A percentile compares a stretch with the other conserved stretches of the same genome.
These are phyloP conservation scores for Dothideomycetidae sp. DNA, from an alignment of 2,329 filamentous ascomycete species.

Conservation along the genomic window DNA sequence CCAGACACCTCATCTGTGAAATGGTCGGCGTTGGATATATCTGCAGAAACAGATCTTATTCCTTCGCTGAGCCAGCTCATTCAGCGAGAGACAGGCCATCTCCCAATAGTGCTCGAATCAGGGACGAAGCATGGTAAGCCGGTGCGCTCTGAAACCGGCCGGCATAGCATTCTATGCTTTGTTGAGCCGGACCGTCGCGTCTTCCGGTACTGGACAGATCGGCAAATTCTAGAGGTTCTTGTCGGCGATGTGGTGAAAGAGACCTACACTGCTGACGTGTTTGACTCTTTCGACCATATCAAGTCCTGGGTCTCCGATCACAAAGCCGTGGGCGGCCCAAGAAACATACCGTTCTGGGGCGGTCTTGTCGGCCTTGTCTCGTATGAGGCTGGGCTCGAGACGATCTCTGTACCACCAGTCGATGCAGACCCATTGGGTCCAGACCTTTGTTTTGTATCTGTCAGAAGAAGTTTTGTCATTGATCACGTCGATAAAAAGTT, in stretches of 20 bases:
- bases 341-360: slow-evolving; percentile 53
- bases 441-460: slow-evolving; percentile 63
- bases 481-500: slow-evolving; percentile 51
- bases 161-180: slow-evolving; percentile 61
- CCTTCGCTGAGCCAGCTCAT: neutral
- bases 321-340: slow-evolving; percentile 20
- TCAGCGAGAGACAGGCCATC: neutral
- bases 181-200: slow-evolving; percentile 39
- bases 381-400: slow-evolving; percentile 65
- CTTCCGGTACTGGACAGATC: slow-evolving; percentile 15
- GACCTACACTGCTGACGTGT: neutral
- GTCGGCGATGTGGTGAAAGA: neutral
- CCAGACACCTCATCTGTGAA: neutral
- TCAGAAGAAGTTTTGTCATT: slow-evolving; percentile 62
- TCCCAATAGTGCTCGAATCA: slow-evolving; percentile 35
- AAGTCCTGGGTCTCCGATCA: neutral
- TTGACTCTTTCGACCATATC: slow-evolving; percentile 1
- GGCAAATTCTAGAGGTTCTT: neutral
- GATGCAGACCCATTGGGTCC: slow-evolving; percentile 35
- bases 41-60: neutral
- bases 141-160: slow-evolving; percentile 37
- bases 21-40: slow-evolving; percentile 4
- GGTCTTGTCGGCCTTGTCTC: slow-evolving; percentile 75
- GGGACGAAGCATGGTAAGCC: slow-evolving; percentile 28
- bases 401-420: slow-evolving; percentile 35